Conservation (phyloP, 2,329 filamentous ascomycete genomes). For the Sphaerulina populicola region DNA sequence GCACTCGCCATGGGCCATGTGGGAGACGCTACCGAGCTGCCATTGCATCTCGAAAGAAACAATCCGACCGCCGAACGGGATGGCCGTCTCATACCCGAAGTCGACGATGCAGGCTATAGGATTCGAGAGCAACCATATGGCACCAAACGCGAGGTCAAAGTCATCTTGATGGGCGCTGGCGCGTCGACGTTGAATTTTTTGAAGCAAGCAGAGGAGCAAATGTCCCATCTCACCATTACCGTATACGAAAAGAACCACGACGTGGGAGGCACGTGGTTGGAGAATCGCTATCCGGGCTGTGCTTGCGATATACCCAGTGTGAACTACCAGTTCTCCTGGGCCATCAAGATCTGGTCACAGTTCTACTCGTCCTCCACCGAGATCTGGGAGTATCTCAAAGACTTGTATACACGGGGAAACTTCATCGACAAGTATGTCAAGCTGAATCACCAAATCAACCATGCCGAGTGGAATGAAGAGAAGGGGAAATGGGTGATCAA, state of each 20-base stretch:
- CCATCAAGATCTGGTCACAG: constrained; percentile 42
- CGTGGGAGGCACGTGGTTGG: constrained; percentile 32
- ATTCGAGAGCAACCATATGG: constrained; percentile 40
- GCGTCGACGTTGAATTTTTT: constrained; percentile 39
- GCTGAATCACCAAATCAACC: constrained; percentile 39
- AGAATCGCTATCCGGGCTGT: constrained; percentile 37
- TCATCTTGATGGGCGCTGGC: constrained; percentile 40
- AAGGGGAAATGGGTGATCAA: constrained; percentile 36
- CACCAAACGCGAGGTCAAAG: constrained; percentile 35
- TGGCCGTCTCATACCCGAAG: constrained; percentile 31
- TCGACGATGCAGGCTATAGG: constrained; percentile 36
- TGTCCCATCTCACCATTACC: constrained; percentile 35
- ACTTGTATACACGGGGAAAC: constrained; percentile 38
- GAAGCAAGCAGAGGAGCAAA: constrained; percentile 38
- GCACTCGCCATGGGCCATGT: constrained; percentile 6
- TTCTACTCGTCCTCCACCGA: constrained; percentile 44
- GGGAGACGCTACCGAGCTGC: constrained; percentile 1
- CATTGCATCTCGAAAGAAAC: constrained; percentile 6
- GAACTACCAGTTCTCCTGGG: constrained; percentile 46
- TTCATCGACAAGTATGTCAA: constrained; percentile 43
- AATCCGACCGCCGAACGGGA: constrained; percentile 27
- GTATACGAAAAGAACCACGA: constrained; percentile 36
- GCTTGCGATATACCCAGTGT: constrained; percentile 43
- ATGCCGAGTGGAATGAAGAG: constrained; percentile 39
- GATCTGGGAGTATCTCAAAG: constrained; percentile 44